These are phyloP conservation scores for Ambrosiella beaveri DNA, from an alignment of 2,329 filamentous ascomycete genomes.

Conservation along the genomic window DNA sequence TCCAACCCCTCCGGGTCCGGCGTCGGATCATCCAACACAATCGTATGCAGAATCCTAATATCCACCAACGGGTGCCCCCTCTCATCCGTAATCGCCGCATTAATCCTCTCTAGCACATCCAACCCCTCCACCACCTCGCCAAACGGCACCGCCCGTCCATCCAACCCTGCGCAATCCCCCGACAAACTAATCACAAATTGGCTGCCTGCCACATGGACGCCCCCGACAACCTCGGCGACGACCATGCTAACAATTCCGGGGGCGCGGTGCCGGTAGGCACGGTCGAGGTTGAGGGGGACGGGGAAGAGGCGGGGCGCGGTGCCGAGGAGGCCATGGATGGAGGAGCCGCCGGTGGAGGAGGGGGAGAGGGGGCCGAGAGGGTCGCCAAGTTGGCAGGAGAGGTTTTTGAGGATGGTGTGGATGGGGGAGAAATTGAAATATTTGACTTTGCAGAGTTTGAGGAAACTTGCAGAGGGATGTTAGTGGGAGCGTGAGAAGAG, in stretches of 20 bases:
- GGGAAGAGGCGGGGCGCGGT: conserved; percentile 54
- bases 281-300: conserved; percentile 70
- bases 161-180: conserved; percentile 74
- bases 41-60: conserved; percentile 84
- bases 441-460: conserved; percentile 97
- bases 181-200: conserved; percentile 90
- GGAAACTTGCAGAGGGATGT: conserved; percentile 42
- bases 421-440: conserved; percentile 97
- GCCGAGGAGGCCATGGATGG: conserved; percentile 74
- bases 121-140: conserved; percentile 93
- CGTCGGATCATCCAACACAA: conserved; percentile 82
- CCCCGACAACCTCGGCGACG: conserved; percentile 61
- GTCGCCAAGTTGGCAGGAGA: conserved; percentile 92
- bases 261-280: conserved; percentile 75
- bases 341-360: conserved; percentile 80
- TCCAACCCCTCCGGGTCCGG: conserved; percentile 57
- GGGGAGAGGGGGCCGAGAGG: conserved; percentile 71
- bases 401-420: conserved; percentile 82
- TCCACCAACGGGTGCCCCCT: conserved; percentile 79
- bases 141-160: conserved; percentile 89
- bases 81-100: conserved; percentile 72
- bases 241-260: conserved; percentile 94
- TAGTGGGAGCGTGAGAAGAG: neutral
- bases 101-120: conserved; percentile 84
- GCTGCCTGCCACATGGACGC: conserved; percentile 60